Evolutionary conservation across 73 alveolate genomes (phyloP).

Genomic region (Uronychia setigera): DNA sequence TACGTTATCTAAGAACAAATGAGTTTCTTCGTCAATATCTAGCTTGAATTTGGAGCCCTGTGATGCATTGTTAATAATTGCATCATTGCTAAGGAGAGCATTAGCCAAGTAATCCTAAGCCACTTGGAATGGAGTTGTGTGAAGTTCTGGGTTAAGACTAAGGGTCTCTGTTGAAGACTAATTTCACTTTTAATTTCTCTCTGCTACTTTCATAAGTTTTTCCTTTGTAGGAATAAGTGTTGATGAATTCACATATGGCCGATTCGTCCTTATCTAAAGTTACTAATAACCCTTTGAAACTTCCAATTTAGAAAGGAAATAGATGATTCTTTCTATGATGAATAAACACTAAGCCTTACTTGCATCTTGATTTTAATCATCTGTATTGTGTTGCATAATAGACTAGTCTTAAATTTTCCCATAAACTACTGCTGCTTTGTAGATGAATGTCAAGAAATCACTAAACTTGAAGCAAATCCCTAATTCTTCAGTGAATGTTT

Average conservation of each 20-base stretch:
- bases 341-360: not conserved
- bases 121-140: not conserved
- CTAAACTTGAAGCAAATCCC: not conserved
- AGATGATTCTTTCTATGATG: not conserved
- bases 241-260: not conserved
- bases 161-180: no score
- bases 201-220: not conserved
- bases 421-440: not conserved
- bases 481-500: not conserved
- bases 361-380: not conserved
- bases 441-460: not conserved
- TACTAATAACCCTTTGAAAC: not conserved
- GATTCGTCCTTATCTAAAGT: not conserved
- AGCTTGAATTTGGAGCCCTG: not conserved
- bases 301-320: not conserved
- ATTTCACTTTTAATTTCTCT: no score
- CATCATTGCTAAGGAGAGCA: not conserved
- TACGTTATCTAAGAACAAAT: not conserved
- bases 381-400: not conserved
- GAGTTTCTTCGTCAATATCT: not conserved
- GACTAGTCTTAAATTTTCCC: not conserved
- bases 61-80: not conserved
- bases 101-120: not conserved
- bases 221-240: not conserved
- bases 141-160: no score